These are phyloP conservation scores for Leptosphaerulina australis DNA, from an alignment of 2,329 filamentous ascomycete species.

Conservation along the genomic window DNA sequence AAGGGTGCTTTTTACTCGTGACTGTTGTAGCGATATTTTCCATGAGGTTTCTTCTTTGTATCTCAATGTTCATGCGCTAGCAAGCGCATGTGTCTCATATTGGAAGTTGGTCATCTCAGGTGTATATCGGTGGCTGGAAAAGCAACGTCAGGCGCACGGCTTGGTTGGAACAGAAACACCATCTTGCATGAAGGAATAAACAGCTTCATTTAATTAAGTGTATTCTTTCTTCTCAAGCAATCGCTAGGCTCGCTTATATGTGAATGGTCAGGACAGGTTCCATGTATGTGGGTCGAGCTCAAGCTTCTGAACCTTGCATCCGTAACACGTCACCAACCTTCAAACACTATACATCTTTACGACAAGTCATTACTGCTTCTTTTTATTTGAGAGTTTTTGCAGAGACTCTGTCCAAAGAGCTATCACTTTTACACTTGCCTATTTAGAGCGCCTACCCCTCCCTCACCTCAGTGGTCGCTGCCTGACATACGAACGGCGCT, in stretches of 20 bases:
- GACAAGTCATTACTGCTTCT: neutral
- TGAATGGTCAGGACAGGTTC: slow-evolving; percentile 8
- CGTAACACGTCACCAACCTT: neutral
- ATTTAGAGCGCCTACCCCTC: slow-evolving; percentile 12
- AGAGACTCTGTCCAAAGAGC: neutral
- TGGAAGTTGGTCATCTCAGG: slow-evolving; percentile 7
- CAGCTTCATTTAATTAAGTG: neutral
- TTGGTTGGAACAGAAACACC: slow-evolving; percentile 22
- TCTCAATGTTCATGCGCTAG: slow-evolving; percentile 9
- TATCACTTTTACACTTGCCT: neutral
- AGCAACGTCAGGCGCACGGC: slow-evolving; percentile 25
- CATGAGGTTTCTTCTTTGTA: slow-evolving; percentile 9
- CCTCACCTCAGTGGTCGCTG: slow-evolving; percentile 13
- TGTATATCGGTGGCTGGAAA: slow-evolving; percentile 29
- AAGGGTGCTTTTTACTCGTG: slow-evolving; percentile 72
- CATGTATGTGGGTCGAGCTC: slow-evolving; percentile 7
- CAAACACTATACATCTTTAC: neutral
- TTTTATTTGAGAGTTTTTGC: neutral
- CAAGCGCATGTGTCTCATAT: slow-evolving; percentile 14
- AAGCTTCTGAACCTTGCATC: slow-evolving; percentile 8
- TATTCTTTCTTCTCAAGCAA: neutral
- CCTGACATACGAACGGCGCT: neutral
- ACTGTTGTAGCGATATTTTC: slow-evolving; percentile 27
- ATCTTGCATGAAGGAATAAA: neutral
- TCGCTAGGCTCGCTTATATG: neutral